Evolutionary conservation across 805 yeast genomes (phyloP).

Genomic region (Starmerella scarabaei): DNA sequence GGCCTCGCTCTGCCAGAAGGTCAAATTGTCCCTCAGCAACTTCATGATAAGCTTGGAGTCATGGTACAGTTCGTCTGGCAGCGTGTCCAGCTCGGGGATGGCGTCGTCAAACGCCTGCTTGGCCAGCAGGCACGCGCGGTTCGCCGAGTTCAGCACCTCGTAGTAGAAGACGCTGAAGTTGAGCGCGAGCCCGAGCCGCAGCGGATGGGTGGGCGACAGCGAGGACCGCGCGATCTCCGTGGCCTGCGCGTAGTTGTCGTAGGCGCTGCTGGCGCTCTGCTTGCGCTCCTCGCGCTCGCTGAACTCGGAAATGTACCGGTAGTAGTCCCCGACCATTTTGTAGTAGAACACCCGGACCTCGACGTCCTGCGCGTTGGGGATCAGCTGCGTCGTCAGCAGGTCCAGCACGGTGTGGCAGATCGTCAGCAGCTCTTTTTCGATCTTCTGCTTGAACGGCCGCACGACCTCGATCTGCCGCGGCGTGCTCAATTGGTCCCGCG

Average conservation of each 20-base stretch:
- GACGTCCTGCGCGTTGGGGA: conserved; percentile 89
- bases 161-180: conserved; percentile 97
- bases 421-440: conserved; percentile 81
- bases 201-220: conserved; percentile 97
- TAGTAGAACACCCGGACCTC: conserved; percentile 97
- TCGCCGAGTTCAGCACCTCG: conserved; percentile 96
- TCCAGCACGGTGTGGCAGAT: conserved; percentile 88
- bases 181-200: conserved; percentile 93
- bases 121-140: conserved; percentile 97
- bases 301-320: conserved; percentile 96
- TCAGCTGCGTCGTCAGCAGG: conserved; percentile 78
- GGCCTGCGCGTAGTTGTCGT: conserved; percentile 90
- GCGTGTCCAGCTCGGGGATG: conserved; percentile 93
- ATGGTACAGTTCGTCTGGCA: conserved; percentile 95
- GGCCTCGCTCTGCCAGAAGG: conserved; percentile 84
- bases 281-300: conserved; percentile 84
- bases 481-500: conserved; percentile 34
- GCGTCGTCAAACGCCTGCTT: conserved; percentile 99
- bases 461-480: conserved; percentile 47
- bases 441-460: conserved; percentile 88
- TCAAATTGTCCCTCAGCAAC: conserved; percentile 93
- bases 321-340: conserved; percentile 99
- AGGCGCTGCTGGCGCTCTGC: conserved; percentile 80
- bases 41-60: conserved; percentile 98
- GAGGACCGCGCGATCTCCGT: conserved; percentile 94